Conservation (phyloP, 2,329 filamentous ascomycete species). For the Onygenales sp. region DNA sequence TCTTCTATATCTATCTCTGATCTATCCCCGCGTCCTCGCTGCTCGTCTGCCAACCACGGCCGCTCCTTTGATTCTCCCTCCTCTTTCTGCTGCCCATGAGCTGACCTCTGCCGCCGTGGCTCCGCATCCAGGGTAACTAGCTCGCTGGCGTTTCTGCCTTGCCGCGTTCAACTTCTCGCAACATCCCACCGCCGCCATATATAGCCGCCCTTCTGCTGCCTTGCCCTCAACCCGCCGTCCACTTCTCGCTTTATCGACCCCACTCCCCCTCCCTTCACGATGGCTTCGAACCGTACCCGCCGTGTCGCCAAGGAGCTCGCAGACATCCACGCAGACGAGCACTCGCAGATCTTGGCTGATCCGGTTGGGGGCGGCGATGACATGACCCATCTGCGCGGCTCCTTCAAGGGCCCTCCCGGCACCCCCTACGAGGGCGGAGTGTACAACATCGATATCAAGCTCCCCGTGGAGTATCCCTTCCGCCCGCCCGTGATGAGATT, state of each 20-base stretch:
- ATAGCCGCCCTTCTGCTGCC: background rate
- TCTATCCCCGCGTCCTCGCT: background rate
- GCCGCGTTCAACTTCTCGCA: too few species aligned
- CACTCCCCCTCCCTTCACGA: slow-evolving; percentile 19
- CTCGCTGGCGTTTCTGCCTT: too few species aligned
- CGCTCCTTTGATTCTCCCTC: background rate
- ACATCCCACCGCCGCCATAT: too few species aligned
- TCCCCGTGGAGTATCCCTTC: slow-evolving; percentile 87
- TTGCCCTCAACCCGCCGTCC: too few species aligned
- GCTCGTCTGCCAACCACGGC: background rate
- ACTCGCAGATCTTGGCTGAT: slow-evolving; percentile 65
- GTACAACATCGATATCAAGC: slow-evolving; percentile 74
- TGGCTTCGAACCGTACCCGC: slow-evolving; percentile 49
- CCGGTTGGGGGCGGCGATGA: slow-evolving; percentile 55
- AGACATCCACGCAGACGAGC: slow-evolving; percentile 51
- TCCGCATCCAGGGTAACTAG: too few species aligned
- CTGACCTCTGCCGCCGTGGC: background rate
- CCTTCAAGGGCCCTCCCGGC: slow-evolving; percentile 78
- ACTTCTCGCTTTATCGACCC: background rate
- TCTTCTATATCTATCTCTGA: background rate
- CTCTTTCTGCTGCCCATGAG: background rate
- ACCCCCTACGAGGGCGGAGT: slow-evolving; percentile 86
- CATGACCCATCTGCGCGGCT: slow-evolving; percentile 72
- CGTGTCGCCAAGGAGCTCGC: slow-evolving; percentile 44
- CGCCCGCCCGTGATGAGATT: slow-evolving; percentile 86